Evolutionary conservation across 2,329 filamentous ascomycete genomes (phyloP), one percentile per base, ranked within the genome.

Genomic region (Seiridium unicorne): DNA sequence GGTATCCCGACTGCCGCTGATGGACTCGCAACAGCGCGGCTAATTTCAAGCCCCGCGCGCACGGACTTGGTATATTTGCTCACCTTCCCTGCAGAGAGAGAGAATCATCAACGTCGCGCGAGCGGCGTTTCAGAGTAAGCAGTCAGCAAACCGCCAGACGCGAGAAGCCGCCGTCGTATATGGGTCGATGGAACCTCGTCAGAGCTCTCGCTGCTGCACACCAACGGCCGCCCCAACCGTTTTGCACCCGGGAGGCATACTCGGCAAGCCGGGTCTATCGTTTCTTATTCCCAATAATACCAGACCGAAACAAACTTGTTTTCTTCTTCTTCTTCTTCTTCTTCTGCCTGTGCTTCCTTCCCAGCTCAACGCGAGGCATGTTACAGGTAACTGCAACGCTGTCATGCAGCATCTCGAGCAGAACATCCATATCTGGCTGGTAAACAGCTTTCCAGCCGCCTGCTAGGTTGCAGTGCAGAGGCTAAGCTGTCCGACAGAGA

Each of bases 41-140:
- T 57, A 57, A 47, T 57, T 47, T 36, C 47, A 57, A 26, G 18
- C 18, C 18, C 18, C 47, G 9, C 35, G n/a, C 42, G 54, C 54
- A 57, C 54, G 32, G 54, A 57, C 54, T 46, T 7, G 42, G 18
- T 26, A 26, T 26, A 26, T 26, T 26, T 26, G 18, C 18, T 26
- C 10, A 46, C 54, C 18, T 57, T 46, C 42, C 31, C 42, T 44
- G n/a, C 9, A 35, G 31, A 48, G 26, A 26, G 42, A 26, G 18
- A 26, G 18, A 26, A 9, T 18, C 5, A 5, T 31, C 31, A 31
- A 32, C 10, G 36, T 26, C 35, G 38, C 53, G 53, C 53, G 8
- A 18, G n/a, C 38, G 8, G 38, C 38, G 53, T 42, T 55, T 55
- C 53, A 44, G n/a, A 42, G n/a, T 53, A 53, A n/a, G 53, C 53